Percentiles rank a stretch among this genome's conserved stretches.
phyloP scores from a whole-genome alignment of 805 yeast species.

The Lipomyces spencermartinsiae region DNA sequence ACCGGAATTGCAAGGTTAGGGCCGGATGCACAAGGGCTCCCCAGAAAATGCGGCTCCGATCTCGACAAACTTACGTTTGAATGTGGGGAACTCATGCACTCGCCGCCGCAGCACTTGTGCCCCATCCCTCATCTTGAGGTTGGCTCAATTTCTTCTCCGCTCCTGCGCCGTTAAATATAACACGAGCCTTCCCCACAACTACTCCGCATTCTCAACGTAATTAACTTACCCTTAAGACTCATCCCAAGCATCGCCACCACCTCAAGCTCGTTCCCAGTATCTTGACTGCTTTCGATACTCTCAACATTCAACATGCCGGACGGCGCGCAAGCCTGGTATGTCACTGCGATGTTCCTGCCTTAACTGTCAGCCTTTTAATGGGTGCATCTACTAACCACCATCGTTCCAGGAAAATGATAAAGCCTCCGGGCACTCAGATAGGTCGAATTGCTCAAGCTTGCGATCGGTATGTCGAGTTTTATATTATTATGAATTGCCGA shows the following conservation, averaged over 20 bases:
- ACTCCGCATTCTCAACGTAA: neutral
- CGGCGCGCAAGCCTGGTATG: slow-evolving; percentile 51
- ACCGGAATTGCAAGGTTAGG: neutral
- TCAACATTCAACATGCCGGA: slow-evolving; percentile 45
- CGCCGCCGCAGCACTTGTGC: no score
- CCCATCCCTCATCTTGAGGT: no score
- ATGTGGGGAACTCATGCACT: neutral
- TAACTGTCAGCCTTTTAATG: neutral
- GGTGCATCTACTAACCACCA: slow-evolving; percentile 3
- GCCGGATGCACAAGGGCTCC: neutral
- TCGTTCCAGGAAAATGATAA: slow-evolving; percentile 58
- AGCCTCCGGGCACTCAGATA: slow-evolving; percentile 68
- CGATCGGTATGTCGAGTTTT: slow-evolving; percentile 64
- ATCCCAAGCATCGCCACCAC: neutral
- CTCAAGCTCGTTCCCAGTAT: neutral
- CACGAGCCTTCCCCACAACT: neutral
- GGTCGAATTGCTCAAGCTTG: slow-evolving; percentile 89
- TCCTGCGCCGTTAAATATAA: neutral
- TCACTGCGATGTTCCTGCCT: neutral
- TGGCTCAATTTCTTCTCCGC: neutral
- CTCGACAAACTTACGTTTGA: neutral
- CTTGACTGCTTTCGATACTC: neutral
- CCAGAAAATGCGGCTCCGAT: neutral
- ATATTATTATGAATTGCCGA: neutral
- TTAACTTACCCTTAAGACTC: no score